A percentile compares a stretch with the other conserved stretches of the same genome.
Conservation (phyloP, 148 eudicot genomes). For the Vaccinium myrtillus region DNA sequence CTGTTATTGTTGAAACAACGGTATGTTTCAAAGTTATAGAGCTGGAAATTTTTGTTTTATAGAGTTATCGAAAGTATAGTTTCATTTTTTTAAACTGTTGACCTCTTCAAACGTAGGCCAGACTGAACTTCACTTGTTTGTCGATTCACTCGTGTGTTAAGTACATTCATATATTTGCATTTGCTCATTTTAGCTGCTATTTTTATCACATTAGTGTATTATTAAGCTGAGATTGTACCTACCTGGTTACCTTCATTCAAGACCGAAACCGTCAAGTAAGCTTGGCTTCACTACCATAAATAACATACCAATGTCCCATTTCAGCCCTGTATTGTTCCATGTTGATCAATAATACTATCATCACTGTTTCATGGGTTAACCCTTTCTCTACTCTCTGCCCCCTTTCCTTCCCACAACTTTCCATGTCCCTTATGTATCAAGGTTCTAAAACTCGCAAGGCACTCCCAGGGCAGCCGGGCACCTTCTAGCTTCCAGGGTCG, state of each 20-base stretch:
- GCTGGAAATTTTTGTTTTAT: background rate
- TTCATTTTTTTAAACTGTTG: background rate
- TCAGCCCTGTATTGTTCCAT: background rate
- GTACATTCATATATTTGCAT: background rate
- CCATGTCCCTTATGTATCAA: background rate
- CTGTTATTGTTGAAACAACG: constrained; percentile 90
- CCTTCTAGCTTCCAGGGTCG: too few species aligned
- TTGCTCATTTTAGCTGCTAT: constrained; percentile 9
- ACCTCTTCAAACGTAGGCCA: background rate
- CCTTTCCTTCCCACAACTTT: background rate
- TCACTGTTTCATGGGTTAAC: background rate
- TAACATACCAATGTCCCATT: background rate
- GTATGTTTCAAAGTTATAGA: constrained; percentile 34
- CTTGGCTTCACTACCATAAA: background rate
- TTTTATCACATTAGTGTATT: background rate
- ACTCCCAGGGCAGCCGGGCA: too few species aligned
- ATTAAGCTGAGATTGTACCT: background rate
- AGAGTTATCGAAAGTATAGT: background rate
- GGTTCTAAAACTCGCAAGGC: too few species aligned
- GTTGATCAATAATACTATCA: background rate
- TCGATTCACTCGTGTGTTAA: background rate
- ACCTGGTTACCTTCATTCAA: background rate
- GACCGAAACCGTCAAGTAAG: background rate
- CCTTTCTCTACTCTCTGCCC: background rate
- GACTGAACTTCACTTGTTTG: constrained; percentile 3